A percentile compares a stretch with the other conserved stretches of the same genome.
Evolutionary conservation across 2,329 filamentous ascomycete genomes (phyloP).

Genomic region (Venturia nashicola): DNA sequence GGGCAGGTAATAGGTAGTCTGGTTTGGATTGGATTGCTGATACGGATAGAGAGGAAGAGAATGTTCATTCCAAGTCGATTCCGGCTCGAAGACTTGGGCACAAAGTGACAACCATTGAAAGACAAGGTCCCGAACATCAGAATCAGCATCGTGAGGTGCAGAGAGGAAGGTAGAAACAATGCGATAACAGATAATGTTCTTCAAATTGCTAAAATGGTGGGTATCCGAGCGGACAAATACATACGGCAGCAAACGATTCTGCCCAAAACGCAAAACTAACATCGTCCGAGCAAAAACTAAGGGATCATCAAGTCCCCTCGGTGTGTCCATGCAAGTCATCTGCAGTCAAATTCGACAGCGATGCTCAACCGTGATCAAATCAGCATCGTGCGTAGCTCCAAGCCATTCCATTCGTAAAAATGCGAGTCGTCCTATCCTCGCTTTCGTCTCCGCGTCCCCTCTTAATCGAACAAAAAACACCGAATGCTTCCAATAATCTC

Average conservation of each 20-base stretch:
- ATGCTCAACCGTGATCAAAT: background rate
- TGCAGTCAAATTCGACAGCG: background rate
- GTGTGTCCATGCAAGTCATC: background rate
- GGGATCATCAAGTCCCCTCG: background rate
- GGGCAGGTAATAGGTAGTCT: too few species aligned
- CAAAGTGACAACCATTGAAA: too few species aligned
- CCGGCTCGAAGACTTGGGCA: too few species aligned
- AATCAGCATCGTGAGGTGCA: too few species aligned
- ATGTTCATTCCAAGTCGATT: too few species aligned
- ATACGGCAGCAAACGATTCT: background rate
- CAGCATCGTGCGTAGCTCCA: background rate
- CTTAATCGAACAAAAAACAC: background rate
- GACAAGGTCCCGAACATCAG: too few species aligned
- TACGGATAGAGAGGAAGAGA: too few species aligned
- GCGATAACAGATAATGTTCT: background rate
- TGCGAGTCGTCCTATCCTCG: background rate
- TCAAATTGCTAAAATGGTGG: background rate
- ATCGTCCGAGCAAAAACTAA: background rate
- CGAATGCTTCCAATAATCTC: background rate
- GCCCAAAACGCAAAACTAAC: background rate
- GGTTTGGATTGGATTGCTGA: too few species aligned
- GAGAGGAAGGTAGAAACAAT: background rate
- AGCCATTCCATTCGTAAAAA: background rate
- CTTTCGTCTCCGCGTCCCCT: background rate
- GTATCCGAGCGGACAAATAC: background rate